Percentiles rank a stretch among this genome's conserved stretches.
Evolutionary conservation across 1,284 basidiomycete species (phyloP).

Genomic region (Sporisorium graminicola): DNA sequence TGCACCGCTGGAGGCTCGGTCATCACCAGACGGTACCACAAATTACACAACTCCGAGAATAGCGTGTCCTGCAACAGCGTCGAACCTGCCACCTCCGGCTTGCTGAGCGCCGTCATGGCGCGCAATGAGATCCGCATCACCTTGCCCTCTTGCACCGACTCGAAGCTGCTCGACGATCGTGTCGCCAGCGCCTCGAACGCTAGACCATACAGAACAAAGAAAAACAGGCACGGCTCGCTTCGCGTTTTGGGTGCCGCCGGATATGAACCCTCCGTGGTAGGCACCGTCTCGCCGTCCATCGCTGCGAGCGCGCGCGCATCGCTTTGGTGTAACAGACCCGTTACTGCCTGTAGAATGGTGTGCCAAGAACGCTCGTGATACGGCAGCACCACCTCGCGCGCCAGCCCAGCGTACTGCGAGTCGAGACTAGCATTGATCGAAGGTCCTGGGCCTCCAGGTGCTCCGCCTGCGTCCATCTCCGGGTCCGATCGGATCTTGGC

Average conservation of each 20-base stretch:
- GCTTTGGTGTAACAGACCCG: constrained; percentile 80
- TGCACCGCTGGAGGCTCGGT: constrained; percentile 83
- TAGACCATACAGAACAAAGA: constrained; percentile 90
- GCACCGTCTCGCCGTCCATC: constrained; percentile 77
- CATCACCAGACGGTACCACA: constrained; percentile 90
- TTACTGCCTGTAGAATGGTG: constrained; percentile 86
- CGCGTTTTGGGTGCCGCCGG: constrained; percentile 13
- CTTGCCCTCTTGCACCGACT: constrained; percentile 69
- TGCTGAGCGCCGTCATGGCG: constrained; percentile 82
- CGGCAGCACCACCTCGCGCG: constrained; percentile 88
- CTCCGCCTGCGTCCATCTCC: constrained; percentile 72
- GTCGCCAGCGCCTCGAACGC: constrained; percentile 88
- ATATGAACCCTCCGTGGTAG: constrained; percentile 49
- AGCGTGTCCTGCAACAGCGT: constrained; percentile 81
- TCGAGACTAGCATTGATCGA: constrained; percentile 74
- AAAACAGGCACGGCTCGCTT: constrained; percentile 81
- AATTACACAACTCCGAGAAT: constrained; percentile 88
- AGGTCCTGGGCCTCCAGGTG: constrained; percentile 72
- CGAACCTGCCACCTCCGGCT: constrained; percentile 82
- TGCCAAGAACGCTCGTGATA: constrained; percentile 79
- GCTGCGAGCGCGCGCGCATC: constrained; percentile 81
- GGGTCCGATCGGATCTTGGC: constrained; percentile 86
- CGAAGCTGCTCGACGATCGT: constrained; percentile 73
- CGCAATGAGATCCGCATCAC: constrained; percentile 76
- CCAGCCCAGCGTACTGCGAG: constrained; percentile 85